phyloP scores from a whole-genome alignment of 2,329 filamentous ascomycete genomes.

The Acrocalymma vagum region DNA sequence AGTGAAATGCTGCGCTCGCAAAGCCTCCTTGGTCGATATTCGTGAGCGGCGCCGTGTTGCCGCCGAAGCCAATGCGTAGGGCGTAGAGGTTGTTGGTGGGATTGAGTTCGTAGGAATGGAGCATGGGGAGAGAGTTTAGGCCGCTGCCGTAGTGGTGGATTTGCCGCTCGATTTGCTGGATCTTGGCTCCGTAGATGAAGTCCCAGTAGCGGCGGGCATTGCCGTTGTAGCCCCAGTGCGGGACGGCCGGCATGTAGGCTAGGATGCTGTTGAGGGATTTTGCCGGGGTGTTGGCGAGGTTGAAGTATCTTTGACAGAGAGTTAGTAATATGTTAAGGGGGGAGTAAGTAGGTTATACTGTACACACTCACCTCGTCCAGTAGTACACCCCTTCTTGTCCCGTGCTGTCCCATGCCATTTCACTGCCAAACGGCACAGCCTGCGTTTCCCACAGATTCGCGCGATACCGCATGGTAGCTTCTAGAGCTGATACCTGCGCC shows the following conservation, averaged over 20 bases:
- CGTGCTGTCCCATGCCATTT: constrained; percentile 71
- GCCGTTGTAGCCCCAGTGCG: constrained; percentile 71
- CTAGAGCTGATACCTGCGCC: constrained; percentile 50
- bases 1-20: constrained; percentile 65
- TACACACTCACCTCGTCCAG: no score
- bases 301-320: constrained; percentile 53
- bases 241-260: constrained; percentile 65
- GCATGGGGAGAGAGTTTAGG: constrained; percentile 64
- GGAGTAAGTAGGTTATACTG: constrained; percentile 17
- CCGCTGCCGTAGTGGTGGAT: constrained; percentile 70
- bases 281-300: constrained; percentile 51
- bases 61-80: constrained; percentile 64
- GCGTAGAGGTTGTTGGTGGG: constrained; percentile 57
- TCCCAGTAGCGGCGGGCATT: constrained; percentile 70
- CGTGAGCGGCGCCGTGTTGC: constrained; percentile 61
- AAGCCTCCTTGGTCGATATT: constrained; percentile 66
- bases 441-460: constrained; percentile 61
- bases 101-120: constrained; percentile 60
- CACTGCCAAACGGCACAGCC: constrained; percentile 65
- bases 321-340: background rate
- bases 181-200: constrained; percentile 58
- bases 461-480: constrained; percentile 58
- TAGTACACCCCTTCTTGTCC: constrained; percentile 70
- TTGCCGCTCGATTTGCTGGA: constrained; percentile 55
- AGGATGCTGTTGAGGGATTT: constrained; percentile 66